A percentile compares a stretch with the other conserved stretches of the same genome.
Evolutionary conservation across 1,139 yeast species (phyloP).

Genomic region (Yarrowia galli): DNA sequence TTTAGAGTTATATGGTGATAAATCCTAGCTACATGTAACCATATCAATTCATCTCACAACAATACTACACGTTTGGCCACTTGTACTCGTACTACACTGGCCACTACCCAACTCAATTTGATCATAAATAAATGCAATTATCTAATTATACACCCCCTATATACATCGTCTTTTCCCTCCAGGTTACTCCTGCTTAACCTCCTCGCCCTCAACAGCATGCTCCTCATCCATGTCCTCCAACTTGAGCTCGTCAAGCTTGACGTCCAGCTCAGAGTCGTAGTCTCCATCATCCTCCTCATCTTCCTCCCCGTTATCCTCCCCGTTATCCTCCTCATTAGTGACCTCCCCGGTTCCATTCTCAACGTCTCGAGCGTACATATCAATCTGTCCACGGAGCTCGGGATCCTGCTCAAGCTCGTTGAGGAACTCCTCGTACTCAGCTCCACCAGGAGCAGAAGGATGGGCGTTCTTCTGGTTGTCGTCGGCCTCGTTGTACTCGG

Average conservation of each 20-base stretch:
- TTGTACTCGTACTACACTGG: too few species aligned
- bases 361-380: constrained; percentile 69
- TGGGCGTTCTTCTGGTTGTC: constrained; percentile 53
- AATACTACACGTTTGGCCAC: too few species aligned
- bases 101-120: too few species aligned
- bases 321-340: constrained; percentile 48
- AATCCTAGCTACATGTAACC: too few species aligned
- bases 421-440: constrained; percentile 91
- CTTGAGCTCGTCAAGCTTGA: constrained; percentile 75
- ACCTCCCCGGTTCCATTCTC: constrained; percentile 49
- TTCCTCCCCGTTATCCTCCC: background rate
- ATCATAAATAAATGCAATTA: constrained; percentile 30
- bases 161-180: constrained; percentile 39
- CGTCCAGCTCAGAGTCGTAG: constrained; percentile 42
- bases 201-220: constrained; percentile 52
- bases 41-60: too few species aligned
- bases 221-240: constrained; percentile 74
- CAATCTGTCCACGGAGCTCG: constrained; percentile 78
- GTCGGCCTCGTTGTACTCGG: constrained; percentile 88
- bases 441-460: constrained; percentile 73
- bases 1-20: too few species aligned
- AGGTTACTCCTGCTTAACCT: background rate
- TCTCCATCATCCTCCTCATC: constrained; percentile 42
- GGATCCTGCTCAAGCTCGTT: constrained; percentile 96
- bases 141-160: constrained; percentile 41